Base-by-base conservation (phyloP, 2,329 filamentous ascomycete genomes). In the Aspergillus udagawae region DNA sequence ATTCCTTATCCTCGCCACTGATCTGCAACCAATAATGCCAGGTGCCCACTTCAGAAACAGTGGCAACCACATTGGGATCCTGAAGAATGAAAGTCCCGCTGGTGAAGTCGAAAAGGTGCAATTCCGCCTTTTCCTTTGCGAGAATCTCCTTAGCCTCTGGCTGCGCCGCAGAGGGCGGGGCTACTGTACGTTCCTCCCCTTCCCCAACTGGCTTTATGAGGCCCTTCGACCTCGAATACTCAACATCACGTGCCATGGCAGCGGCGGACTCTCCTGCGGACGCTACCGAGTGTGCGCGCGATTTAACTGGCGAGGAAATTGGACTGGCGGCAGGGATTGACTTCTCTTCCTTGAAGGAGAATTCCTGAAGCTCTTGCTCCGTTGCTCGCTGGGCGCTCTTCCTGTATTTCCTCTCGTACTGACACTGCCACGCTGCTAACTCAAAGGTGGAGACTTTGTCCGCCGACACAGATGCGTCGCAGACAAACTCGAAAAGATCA, bases 1-100 rank as follows among this genome's bases (percentile, higher is more conserved):
- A 97, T 54, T 92, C 86, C 67, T 86, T 87, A 35, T 90, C 85
- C 42, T 84, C 81, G 60, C 88, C 87, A 45, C 85, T 84, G 55
- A 97, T 88, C 69, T 97, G 91, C 32, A 99, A 80, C 92, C 92
- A 97, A 76, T 97, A 99, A 63, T 94, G 84, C 94, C 94, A 99
- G 55, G 87, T 85, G 7, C 92, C 93, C 53, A 92, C 83, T 70
- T 97, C 93, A 0, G 87, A 89, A 10, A 99, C 92, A 0, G 86
- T 87, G 6, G 91, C 91, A 44, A 85, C 84, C 38, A 97, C 87
- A 2, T 85, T 82, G 0, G 83, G 76, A 63, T 96, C 92, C 67
- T 96, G 88, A 21, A 90, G 75, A 29, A 93, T 82, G 70, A 99
- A 99, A 0, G 92, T 88, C 3, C 91, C 91, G 0, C 89, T 89